Conservation (phyloP, 2,329 filamentous ascomycete genomes). For the Proliferodiscus dingleyae region DNA sequence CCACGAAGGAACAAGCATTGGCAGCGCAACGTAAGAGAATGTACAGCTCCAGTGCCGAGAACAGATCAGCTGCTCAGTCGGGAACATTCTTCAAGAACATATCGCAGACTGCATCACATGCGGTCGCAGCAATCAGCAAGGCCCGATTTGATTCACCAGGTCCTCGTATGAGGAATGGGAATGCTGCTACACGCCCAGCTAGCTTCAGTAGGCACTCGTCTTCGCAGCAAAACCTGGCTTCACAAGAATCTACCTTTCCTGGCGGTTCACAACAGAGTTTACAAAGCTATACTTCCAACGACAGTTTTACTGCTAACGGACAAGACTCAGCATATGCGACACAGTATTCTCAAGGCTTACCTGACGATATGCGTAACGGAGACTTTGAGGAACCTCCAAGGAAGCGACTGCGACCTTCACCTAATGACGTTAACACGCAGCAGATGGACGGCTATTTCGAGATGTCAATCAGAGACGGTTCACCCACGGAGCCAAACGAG, state of each 20-base stretch:
- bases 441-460: conserved; percentile 40
- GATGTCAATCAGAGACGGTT: conserved; percentile 54
- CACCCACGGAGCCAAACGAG: conserved; percentile 75
- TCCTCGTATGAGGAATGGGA: conserved; percentile 54
- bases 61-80: conserved; percentile 59
- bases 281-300: conserved; percentile 66
- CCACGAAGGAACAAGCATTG: conserved; percentile 98
- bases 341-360: conserved; percentile 41
- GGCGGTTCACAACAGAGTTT: conserved; percentile 81
- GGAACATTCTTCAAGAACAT: conserved; percentile 98
- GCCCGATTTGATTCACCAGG: conserved; percentile 86
- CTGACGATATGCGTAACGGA: conserved; percentile 35
- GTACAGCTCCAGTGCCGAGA: conserved; percentile 73
- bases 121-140: conserved; percentile 94
- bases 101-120: conserved; percentile 85
- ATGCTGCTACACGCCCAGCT: conserved; percentile 60
- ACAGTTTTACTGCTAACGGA: conserved; percentile 57
- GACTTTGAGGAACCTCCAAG: conserved; percentile 71
- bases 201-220: conserved; percentile 69
- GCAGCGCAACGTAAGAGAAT: conserved; percentile 88
- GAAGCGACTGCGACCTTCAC: conserved; percentile 63
- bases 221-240: conserved; percentile 57
- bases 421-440: conserved; percentile 45
- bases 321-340: conserved; percentile 66
- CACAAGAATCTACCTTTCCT: conserved; percentile 60